Conservation (phyloP, 2,329 filamentous ascomycete genomes). For the Tolypocladium inflatum region DNA sequence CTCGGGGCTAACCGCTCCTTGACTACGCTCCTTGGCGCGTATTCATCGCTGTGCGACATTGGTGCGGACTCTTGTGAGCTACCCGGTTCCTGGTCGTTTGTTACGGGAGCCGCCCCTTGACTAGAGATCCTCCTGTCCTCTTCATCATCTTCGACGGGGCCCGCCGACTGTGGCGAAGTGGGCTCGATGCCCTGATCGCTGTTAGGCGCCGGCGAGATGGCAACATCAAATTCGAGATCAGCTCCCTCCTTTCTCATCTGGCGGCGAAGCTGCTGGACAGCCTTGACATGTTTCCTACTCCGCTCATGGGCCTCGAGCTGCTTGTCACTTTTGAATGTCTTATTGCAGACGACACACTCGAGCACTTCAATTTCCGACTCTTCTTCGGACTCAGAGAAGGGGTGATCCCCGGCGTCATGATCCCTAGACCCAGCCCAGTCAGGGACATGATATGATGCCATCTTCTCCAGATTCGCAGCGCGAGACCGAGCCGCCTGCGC, state of each 20-base stretch:
- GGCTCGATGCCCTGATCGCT: not conserved
- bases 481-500: constrained; percentile 78
- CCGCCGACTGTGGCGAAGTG: not conserved
- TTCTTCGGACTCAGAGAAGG: constrained; percentile 53
- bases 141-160: not conserved
- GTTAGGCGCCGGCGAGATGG: not conserved
- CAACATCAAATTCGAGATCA: constrained; percentile 39
- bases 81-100: not conserved
- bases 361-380: constrained; percentile 51
- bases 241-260: constrained; percentile 78
- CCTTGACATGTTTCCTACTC: constrained; percentile 93
- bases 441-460: constrained; percentile 56
- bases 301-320: constrained; percentile 88
- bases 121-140: not conserved
- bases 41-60: constrained; percentile 26
- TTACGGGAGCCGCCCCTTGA: not conserved
- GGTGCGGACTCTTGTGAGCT: not conserved
- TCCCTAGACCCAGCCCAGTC: constrained; percentile 64
- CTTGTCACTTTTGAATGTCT: constrained; percentile 80
- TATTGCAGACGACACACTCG: constrained; percentile 70
- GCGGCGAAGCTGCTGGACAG: constrained; percentile 66
- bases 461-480: constrained; percentile 69
- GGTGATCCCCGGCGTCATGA: constrained; percentile 39
- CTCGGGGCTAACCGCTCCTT: constrained; percentile 25
- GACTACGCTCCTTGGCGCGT: constrained; percentile 35